Evolutionary conservation across 805 yeast genomes (phyloP).

Genomic region (Huiozyma sinensis): DNA sequence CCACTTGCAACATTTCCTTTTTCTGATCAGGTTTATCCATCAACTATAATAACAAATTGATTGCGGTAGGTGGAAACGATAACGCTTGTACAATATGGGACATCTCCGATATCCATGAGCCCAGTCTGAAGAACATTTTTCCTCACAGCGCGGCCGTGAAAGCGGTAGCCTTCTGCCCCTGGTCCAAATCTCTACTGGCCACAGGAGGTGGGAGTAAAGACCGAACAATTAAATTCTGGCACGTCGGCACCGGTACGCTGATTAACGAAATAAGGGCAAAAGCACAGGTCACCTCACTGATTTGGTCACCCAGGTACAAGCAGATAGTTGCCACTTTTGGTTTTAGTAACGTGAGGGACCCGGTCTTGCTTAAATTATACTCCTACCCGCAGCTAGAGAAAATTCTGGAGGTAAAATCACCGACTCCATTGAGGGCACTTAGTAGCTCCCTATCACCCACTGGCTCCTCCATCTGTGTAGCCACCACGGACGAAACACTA

Average conservation of each 20-base stretch:
- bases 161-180: constrained; percentile 84
- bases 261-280: constrained; percentile 44
- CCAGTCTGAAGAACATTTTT: constrained; percentile 38
- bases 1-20: not conserved
- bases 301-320: constrained; percentile 57
- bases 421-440: constrained; percentile 46
- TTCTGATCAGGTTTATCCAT: constrained; percentile 42
- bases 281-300: constrained; percentile 69
- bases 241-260: constrained; percentile 65
- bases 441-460: constrained; percentile 63
- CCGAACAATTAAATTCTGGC: constrained; percentile 78
- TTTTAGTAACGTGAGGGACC: constrained; percentile 45
- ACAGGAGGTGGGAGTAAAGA: constrained; percentile 90
- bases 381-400: constrained; percentile 55
- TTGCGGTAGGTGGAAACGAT: constrained; percentile 81
- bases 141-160: constrained; percentile 81
- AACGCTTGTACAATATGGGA: constrained; percentile 75
- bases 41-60: constrained; percentile 39
- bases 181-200: constrained; percentile 70
- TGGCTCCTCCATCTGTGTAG: constrained; percentile 51
- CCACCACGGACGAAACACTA: constrained; percentile 69
- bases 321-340: constrained; percentile 79
- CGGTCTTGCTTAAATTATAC: constrained; percentile 47
- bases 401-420: constrained; percentile 38
- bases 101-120: constrained; percentile 32